A percentile compares a stretch with the other conserved stretches of the same genome.
Conservation (phyloP, 2,329 filamentous ascomycete genomes). For the Colletotrichum acutatum region DNA sequence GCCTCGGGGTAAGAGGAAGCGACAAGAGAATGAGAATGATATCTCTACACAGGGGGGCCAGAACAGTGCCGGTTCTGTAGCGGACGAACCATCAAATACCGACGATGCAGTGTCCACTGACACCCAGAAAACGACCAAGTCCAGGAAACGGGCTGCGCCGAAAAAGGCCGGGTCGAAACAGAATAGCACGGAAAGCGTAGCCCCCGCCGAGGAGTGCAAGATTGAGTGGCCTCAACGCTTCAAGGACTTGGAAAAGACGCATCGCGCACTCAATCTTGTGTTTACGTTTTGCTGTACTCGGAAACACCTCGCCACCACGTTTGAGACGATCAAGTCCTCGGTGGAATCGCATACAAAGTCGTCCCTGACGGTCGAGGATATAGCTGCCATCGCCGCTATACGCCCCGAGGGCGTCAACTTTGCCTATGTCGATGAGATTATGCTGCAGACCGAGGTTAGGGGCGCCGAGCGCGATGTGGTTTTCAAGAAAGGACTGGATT, state of each 20-base stretch:
- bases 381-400: constrained; percentile 83
- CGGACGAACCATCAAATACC: background rate
- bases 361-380: constrained; percentile 77
- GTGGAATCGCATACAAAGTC: constrained; percentile 86
- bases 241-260: constrained; percentile 77
- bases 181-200: constrained; percentile 25
- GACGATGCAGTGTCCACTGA: background rate
- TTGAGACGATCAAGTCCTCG: constrained; percentile 85
- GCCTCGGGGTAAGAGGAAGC: constrained; percentile 27
- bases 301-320: constrained; percentile 91
- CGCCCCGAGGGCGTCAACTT: constrained; percentile 85
- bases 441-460: constrained; percentile 82
- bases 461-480: constrained; percentile 74
- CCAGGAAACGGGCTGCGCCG: constrained; percentile 13
- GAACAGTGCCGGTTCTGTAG: background rate
- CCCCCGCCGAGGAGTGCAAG: constrained; percentile 43
- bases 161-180: constrained; percentile 35
- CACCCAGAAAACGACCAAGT: background rate
- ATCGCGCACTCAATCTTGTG: constrained; percentile 89
- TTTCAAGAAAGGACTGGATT: constrained; percentile 67
- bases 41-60: background rate
- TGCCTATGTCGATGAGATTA: constrained; percentile 85
- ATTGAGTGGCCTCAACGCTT: constrained; percentile 80
- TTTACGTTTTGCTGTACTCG: constrained; percentile 95
- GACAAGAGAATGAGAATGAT: constrained; percentile 28